Conservation (phyloP, 805 yeast genomes). For the Saccharomyces mikatae region DNA sequence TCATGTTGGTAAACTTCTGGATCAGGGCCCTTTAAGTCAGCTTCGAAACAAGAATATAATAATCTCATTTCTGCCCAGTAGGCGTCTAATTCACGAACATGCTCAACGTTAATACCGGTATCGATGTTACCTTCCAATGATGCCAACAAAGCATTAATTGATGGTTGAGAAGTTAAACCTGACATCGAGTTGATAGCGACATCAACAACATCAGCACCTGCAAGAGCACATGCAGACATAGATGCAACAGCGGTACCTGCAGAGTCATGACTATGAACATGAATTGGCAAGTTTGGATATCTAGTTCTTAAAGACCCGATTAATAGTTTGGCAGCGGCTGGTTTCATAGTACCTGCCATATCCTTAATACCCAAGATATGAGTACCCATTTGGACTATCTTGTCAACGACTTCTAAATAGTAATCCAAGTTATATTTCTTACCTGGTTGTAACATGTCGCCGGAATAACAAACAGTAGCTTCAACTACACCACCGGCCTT, state of each 20-base stretch:
- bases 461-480: constrained; percentile 96
- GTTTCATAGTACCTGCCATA: constrained; percentile 99
- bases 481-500: constrained; percentile 99
- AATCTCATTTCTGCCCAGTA: constrained; percentile 99
- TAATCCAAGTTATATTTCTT: constrained; percentile 93
- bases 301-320: constrained; percentile 73
- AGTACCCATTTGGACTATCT: constrained; percentile 88
- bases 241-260: constrained; percentile 99
- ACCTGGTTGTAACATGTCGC: constrained; percentile 94
- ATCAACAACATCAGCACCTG: constrained; percentile 98
- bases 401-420: constrained; percentile 72
- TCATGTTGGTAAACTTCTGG: constrained; percentile 98
- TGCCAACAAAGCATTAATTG: constrained; percentile 85
- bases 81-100: constrained; percentile 76
- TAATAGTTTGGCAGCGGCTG: constrained; percentile 79
- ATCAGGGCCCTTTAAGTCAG: constrained; percentile 98
- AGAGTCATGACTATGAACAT: constrained; percentile 97
- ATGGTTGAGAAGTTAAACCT: constrained; percentile 97
- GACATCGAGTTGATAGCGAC: constrained; percentile 96
- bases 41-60: constrained; percentile 93
- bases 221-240: constrained; percentile 86
- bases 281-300: constrained; percentile 93
- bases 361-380: constrained; percentile 96
- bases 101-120: constrained; percentile 58
- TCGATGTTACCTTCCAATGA: constrained; percentile 81